phyloP scores from a whole-genome alignment of 257 asterid genomes.

The Echium plantagineum region DNA sequence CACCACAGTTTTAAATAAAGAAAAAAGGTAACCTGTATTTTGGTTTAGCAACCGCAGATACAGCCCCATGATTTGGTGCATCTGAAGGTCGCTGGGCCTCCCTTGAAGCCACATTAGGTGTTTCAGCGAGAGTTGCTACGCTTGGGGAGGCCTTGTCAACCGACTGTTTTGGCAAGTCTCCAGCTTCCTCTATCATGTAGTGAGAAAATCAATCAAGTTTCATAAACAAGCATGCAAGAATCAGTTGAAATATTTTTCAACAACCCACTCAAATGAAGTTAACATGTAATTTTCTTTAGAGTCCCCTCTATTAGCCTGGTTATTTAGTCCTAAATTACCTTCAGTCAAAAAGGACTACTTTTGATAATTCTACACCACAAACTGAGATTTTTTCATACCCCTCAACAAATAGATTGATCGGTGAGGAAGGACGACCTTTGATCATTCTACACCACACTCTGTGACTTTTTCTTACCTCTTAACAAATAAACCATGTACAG shows the following conservation, averaged over 20 bases:
- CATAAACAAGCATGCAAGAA: neutral
- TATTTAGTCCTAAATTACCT: too few species aligned
- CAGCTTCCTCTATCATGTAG: conserved; percentile 50
- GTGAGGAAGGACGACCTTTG: too few species aligned
- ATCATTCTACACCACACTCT: too few species aligned
- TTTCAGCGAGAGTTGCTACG: conserved; percentile 7
- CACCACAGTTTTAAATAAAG: neutral
- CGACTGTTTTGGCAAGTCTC: conserved; percentile 27
- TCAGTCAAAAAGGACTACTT: too few species aligned
- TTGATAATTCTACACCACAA: too few species aligned
- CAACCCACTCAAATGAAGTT: too few species aligned
- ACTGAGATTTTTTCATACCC: too few species aligned
- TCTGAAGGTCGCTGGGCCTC: conserved; percentile 25
- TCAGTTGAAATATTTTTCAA: neutral
- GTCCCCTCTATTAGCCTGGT: too few species aligned
- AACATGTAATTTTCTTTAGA: too few species aligned
- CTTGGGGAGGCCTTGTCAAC: conserved; percentile 17
- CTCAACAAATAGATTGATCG: too few species aligned
- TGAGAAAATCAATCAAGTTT: neutral
- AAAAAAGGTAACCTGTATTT: conserved; percentile 47
- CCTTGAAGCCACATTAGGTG: conserved; percentile 13
- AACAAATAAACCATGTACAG: too few species aligned
- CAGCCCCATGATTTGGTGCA: conserved; percentile 24
- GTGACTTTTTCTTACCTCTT: too few species aligned
- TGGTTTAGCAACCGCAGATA: conserved; percentile 33